Conservation (phyloP, 805 yeast genomes). For the Scheffersomyces spartinae region DNA sequence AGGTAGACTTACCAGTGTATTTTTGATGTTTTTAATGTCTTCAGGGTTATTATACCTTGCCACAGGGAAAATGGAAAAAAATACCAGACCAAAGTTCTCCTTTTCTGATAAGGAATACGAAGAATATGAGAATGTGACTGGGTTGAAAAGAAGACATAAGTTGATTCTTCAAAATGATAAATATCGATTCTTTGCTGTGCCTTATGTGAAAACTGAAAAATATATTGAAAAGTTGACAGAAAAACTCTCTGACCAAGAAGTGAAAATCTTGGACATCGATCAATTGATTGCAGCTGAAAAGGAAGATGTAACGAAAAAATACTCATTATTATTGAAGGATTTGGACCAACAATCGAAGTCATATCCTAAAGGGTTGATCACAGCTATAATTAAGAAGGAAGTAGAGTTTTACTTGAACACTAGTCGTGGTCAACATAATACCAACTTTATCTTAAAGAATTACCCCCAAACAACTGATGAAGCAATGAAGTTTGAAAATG, state of each 20-base stretch:
- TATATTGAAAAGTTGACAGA: slow-evolving; percentile 10
- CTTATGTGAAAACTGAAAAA: slow-evolving; percentile 13
- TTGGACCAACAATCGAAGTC: slow-evolving; percentile 13
- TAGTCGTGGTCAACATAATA: slow-evolving; percentile 21
- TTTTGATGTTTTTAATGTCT: too few species aligned
- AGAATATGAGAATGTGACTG: slow-evolving; percentile 36
- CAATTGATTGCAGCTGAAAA: slow-evolving; percentile 37
- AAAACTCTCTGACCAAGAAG: slow-evolving; percentile 10
- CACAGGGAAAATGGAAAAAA: slow-evolving; percentile 18
- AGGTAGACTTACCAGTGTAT: too few species aligned
- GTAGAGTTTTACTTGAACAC: slow-evolving; percentile 17
- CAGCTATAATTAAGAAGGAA: slow-evolving; percentile 35
- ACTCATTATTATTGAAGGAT: slow-evolving; percentile 41
- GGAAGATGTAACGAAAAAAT: slow-evolving; percentile 31
- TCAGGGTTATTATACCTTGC: slow-evolving; percentile 19
- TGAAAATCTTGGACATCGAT: slow-evolving; percentile 39
- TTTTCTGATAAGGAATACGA: slow-evolving; percentile 39
- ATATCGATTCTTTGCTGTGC: slow-evolving; percentile 30
- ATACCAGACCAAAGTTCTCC: slow-evolving; percentile 21
- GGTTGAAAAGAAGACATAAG: slow-evolving; percentile 38
- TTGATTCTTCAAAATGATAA: slow-evolving; percentile 30
- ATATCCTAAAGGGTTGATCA: slow-evolving; percentile 35
- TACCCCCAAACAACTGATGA: slow-evolving; percentile 56
- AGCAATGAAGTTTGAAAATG: slow-evolving; percentile 64
- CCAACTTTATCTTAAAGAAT: slow-evolving; percentile 39